These are phyloP conservation scores for Metschnikowia orientalis DNA, from an alignment of 805 yeast genomes.

Conservation along the genomic window DNA sequence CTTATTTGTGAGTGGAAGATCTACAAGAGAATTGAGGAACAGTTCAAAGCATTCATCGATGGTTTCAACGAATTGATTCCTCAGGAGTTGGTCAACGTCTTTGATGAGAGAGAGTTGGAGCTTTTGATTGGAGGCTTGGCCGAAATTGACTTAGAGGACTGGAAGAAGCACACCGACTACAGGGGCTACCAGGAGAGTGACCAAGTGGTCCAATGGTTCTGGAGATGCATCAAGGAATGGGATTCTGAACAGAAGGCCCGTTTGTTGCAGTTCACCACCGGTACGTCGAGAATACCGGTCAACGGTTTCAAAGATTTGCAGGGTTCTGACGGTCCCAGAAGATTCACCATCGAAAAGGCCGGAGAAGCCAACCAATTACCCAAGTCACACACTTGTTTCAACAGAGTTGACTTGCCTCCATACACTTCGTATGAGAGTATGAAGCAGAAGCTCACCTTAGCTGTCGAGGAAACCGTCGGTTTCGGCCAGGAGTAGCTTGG, in stretches of 20 bases:
- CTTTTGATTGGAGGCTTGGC: conserved; percentile 96
- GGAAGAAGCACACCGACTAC: conserved; percentile 98
- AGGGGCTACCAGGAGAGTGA: conserved; percentile 96
- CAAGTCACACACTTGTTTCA: conserved; percentile 97
- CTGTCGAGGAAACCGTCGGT: conserved; percentile 98
- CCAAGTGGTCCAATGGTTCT: conserved; percentile 97
- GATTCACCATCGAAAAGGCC: conserved; percentile 97
- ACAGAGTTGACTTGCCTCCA: conserved; percentile 96
- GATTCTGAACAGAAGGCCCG: conserved; percentile 96
- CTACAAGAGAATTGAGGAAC: conserved; percentile 88
- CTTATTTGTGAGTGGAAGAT: conserved; percentile 95
- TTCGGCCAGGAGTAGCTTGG: conserved; percentile 84
- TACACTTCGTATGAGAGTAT: conserved; percentile 78
- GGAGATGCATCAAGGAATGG: conserved; percentile 92
- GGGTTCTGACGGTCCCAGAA: conserved; percentile 98
- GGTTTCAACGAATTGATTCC: conserved; percentile 98
- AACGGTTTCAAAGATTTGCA: conserved; percentile 98
- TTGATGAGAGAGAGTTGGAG: conserved; percentile 96
- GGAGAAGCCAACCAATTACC: conserved; percentile 93
- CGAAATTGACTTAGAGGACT: conserved; percentile 95
- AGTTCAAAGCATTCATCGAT: conserved; percentile 91
- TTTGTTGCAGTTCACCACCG: conserved; percentile 93
- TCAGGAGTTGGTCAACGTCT: conserved; percentile 91
- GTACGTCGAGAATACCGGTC: conserved; percentile 98
- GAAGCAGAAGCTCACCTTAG: conserved; percentile 87